Base-by-base conservation (phyloP, 129 eudicot species). In the Ambrosia artemisiifolia region DNA sequence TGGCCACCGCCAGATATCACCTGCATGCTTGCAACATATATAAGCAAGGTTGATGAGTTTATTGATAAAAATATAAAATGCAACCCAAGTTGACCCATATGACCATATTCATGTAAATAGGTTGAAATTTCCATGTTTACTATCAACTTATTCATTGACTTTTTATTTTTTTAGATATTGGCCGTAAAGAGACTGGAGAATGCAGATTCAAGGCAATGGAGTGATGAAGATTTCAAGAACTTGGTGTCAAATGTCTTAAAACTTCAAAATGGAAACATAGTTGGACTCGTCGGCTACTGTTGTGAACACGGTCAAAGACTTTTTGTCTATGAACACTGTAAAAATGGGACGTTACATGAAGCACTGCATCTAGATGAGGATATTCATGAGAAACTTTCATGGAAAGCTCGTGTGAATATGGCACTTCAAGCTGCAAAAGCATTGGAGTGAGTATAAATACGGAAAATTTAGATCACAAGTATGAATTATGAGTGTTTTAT, bases 341-440 rank as follows among this genome's bases (percentile, higher is more conserved):
- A 75, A 55, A 90, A 90, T 57, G 97, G 96, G 67, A 90, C 97
- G 1, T 87, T 94, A 57, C 74, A 85, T 75, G 98, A 90, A 76
- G 96, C 98, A 74, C 72, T 94, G 64, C 91, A 90, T 71, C 56
- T 84, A 46, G 89, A 90, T 65, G 86, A 86, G 61, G 89, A 86
- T 75, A 78, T 84, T 38, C 91, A 87, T 46, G 82, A 81, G 71
- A 90, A 75, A 47, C 93, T 94, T 70, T 87, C 97, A 6, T 94
- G 98, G 98, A 88, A 83, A 75, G 57, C 86, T 32, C 90, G 98
- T 68, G 68, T 88, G 64, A 83, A 78, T 7, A 42, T 94, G 73
- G 97, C 98, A 2, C 98, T 90, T 85, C 89, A 88, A 77, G 81
- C 95, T 51, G 96, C 98, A 63, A 82, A 76, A 81, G 93, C 98